Conservation (phyloP, 495 filamentous ascomycete species). For the Sordaria brevicollis region DNA sequence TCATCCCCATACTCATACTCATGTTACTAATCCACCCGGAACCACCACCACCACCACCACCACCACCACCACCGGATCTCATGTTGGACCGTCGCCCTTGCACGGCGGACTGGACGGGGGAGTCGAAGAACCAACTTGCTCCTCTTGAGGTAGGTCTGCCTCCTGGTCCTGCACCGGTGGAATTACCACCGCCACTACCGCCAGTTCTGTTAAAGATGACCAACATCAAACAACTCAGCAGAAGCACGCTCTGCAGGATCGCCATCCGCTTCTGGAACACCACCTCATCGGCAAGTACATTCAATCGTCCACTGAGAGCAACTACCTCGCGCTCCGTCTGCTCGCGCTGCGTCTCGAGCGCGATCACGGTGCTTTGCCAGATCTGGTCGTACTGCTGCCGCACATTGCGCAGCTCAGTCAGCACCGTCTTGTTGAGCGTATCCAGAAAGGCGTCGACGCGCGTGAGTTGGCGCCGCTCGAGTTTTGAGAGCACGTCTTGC, state of each 20-base stretch:
- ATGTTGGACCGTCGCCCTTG: background rate
- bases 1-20: background rate
- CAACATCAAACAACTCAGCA: conserved; percentile 78
- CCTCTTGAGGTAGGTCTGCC: background rate
- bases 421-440: conserved; percentile 73
- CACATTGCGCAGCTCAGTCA: conserved; percentile 73
- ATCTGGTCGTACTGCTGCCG: conserved; percentile 86
- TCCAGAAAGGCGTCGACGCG: conserved; percentile 78
- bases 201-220: conserved; percentile 61
- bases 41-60: no score
- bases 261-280: conserved; percentile 93
- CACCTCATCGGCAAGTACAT: conserved; percentile 83
- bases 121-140: background rate
- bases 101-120: background rate
- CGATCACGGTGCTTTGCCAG: conserved; percentile 88
- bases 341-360: conserved; percentile 77
- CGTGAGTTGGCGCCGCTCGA: conserved; percentile 76
- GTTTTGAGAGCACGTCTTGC: conserved; percentile 80
- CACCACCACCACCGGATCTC: no score
- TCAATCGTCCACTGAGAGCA: conserved; percentile 70
- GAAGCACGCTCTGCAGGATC: conserved; percentile 75
- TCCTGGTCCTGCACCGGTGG: background rate
- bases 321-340: conserved; percentile 70
- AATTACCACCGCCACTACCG: conserved; percentile 4
- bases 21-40: background rate